Evolutionary conservation across 805 yeast genomes (phyloP), one percentile per base, ranked within the genome.

Genomic region (Starmerella geochares): DNA sequence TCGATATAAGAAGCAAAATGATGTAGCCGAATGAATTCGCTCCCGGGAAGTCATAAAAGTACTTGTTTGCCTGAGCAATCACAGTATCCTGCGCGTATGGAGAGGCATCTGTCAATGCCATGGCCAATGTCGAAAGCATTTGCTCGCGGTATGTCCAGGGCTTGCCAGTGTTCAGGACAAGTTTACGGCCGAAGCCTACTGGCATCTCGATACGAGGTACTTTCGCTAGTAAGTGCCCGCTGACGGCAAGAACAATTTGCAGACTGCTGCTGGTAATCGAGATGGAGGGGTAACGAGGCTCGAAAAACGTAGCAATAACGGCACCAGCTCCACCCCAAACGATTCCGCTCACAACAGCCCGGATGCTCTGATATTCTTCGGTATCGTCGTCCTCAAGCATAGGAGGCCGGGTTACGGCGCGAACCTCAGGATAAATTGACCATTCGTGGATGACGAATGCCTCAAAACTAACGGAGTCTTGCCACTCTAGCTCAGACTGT

Each of bases 131-230:
- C 1, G 81, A 69, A 51, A 81, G 70, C 79, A 79, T 77, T 62
- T 80, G 86, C 59, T 81, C 86, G 58, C 80, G 80, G 54, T 63
- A 68, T 24, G 71, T 67, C 81, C 83, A 81, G 10, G 81, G 81
- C 11, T 24, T 33, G 10, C 84, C 82, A 2, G 61, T 78, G 78
- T 78, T 80, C 48, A 79, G 61, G 7, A 31, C 38, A 2, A 47
- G 11, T 27, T 40, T 21, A n/a, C 40, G 42, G 11, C 49, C 48
- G 8, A n/a, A 23, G 6, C 54, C 50, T 4, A 42, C 13, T 3
- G 48, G 52, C 1, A 53, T 4, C 14, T 7, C 45, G 24, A 43
- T n/a, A 5, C 31, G 42, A n/a, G 55, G 53, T n/a, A 40, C 58
- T 58, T 17, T 56, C 48, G 27, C 71, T 63, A 70, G 64, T 1